Base-by-base conservation (phyloP, 352 stramenopile genomes). In the Phytophthora chlamydospora region DNA sequence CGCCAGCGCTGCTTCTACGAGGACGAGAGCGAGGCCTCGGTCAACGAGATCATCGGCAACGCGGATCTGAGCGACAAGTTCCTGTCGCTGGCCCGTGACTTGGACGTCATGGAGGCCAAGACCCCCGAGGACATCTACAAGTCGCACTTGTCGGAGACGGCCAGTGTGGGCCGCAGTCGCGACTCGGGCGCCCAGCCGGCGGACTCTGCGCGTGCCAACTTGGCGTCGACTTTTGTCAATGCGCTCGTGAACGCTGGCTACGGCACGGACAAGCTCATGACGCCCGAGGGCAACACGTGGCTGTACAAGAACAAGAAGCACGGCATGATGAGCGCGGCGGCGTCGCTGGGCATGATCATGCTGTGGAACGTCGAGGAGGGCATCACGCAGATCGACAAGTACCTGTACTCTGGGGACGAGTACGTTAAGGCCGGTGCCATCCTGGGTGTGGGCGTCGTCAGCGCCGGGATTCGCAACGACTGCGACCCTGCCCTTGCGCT, bases 291-390 rank as follows among this genome's bases (percentile, higher is more conserved):
- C 50, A 99, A 97, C 70, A 96, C 96, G 47, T 99, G 97, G 97
- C 71, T 99, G 27, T 99, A 99, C 84, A 99, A 99, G 79, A 99
- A 99, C 88, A 99, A 99, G 76, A 98, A 99, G 76, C 96, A 99
- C 65, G 97, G 97, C 49, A 99, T 99, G 97, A 97, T 99, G 81
- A 97, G 93, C 52, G 97, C 97, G 0, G 96, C 97, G 2, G 98
- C 97, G 12, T 99, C 96, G 35, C 80, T 99, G 29, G 98, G 97
- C 49, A 93, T 98, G 61, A 97, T 99, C 49, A 93, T 99, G 72
- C 80, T 99, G 3, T 99, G 98, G 98, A 99, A 99, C 76, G 96
- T 99, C 4, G 98, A 99, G 75, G 98, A 99, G 80, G 97, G 98
- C 19, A 91, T 99, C 57, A 99, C 97, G 51, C 89, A 98, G 66